Evolutionary conservation across 495 filamentous ascomycete species (phyloP).

Genomic region (Hypoxylon fragiforme): DNA sequence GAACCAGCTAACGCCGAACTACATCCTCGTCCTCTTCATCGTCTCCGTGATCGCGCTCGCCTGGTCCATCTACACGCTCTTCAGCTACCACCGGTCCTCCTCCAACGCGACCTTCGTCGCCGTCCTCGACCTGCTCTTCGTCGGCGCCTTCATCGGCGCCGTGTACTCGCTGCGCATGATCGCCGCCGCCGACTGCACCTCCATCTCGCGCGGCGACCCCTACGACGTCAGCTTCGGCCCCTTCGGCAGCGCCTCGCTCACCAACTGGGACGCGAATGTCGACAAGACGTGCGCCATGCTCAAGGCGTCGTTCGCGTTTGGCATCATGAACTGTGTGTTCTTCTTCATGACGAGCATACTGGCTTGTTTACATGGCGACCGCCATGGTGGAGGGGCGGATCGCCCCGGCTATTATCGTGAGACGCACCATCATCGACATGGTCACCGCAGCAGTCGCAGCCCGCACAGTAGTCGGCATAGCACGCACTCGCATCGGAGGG

Average conservation of each 20-base stretch:
- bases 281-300: conserved; percentile 86
- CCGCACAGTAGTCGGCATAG: conserved; percentile 40
- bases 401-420: conserved; percentile 44
- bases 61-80: conserved; percentile 80
- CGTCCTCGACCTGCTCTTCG: conserved; percentile 76
- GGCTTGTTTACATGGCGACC: conserved; percentile 60
- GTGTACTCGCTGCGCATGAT: conserved; percentile 78
- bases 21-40: conserved; percentile 90
- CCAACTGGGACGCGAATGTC: conserved; percentile 51
- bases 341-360: conserved; percentile 73
- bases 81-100: conserved; percentile 73
- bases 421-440: conserved; percentile 47
- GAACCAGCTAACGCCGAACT: conserved; percentile 75
- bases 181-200: conserved; percentile 64
- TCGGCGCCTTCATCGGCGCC: conserved; percentile 79
- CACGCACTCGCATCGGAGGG: conserved; percentile 40
- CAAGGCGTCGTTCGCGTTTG: conserved; percentile 83
- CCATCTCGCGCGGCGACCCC: conserved; percentile 47
- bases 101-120: conserved; percentile 75
- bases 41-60: conserved; percentile 75
- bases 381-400: conserved; percentile 46
- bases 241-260: conserved; percentile 54
- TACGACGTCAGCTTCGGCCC: conserved; percentile 63
- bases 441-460: conserved; percentile 47
- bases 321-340: conserved; percentile 83